Base-by-base conservation (phyloP, 768 basidiomycete species). In the Boletus pseudopeckii region DNA sequence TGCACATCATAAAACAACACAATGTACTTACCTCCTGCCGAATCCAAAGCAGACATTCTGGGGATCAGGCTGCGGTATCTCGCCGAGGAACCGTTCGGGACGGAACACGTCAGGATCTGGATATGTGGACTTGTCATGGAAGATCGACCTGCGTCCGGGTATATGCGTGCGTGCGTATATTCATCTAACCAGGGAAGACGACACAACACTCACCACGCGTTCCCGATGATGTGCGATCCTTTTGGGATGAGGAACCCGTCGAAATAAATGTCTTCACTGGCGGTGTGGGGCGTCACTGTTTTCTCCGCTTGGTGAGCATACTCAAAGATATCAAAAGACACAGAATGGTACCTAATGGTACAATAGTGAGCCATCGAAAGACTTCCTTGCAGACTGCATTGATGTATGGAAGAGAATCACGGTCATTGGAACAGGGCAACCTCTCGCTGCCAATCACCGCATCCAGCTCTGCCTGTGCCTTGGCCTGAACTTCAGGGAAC, bases 111-210 rank as follows among this genome's bases (percentile, higher is more conserved):
- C 37, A 4, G 75, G 74, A 40, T 74, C 62, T 6, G 66, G 62
- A 50, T 75, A 75, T 8, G 47, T 66, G 6, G 72, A 64, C 2
- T 75, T 74, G 61, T 86, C 77, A 44, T 78, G 78, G 1, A 80
- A 66, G 66, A 85, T 78, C 18, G 66, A 69, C 82, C 84, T 83
- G 49, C 40, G 15, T 9, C 9, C 28, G 4, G 8, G 28, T 28
- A 9, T 1, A 28, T 28, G 24, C 7, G 17, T 28, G 30, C 11
- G 32, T n/a, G 5, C 67, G 53, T 13, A 39, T 44, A 37, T 40
- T 18, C 30, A 33, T 5, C 58, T 28, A 37, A 18, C 7, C 28
- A 30, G 8, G n/a, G 2, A 15, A 5, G 9, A 9, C 24, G 14
- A 2, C 5, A 38, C 2, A 3, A 45, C 13, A 64, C 74, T 40